These are phyloP conservation scores for Suillus decipiens DNA, from an alignment of 768 basidiomycete genomes.

Conservation along the genomic window DNA sequence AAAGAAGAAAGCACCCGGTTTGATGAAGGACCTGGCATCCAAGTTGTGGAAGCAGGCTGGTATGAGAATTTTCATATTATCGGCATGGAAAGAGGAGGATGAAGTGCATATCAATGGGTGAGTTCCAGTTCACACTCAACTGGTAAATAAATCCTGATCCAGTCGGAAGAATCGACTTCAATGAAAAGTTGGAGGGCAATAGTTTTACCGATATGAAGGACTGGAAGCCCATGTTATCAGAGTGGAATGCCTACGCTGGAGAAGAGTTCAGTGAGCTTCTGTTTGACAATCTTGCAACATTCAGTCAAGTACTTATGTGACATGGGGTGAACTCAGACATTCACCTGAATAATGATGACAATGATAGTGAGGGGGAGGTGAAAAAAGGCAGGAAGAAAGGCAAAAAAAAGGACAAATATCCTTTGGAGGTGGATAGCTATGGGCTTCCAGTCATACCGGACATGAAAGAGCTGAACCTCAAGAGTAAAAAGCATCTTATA, in stretches of 20 bases:
- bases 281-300: not conserved
- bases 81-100: not conserved
- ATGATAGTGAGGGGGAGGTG: not conserved
- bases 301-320: not conserved
- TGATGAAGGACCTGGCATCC: not conserved
- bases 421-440: not conserved
- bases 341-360: not conserved
- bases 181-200: not conserved
- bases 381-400: not conserved
- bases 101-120: not conserved
- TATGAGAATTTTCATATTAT: slow-evolving; percentile 1
- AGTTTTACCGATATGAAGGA: not conserved
- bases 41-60: slow-evolving; percentile 5
- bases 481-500: too few species aligned
- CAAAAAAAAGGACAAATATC: not conserved
- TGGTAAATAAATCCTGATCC: not conserved
- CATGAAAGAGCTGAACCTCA: too few species aligned
- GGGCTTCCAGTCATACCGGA: not conserved
- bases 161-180: not conserved
- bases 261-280: not conserved
- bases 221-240: slow-evolving; percentile 1
- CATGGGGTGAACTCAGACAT: not conserved
- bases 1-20: not conserved
- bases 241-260: not conserved
- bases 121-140: not conserved